Conservation (phyloP, 2,329 filamentous ascomycete species). For the Ascochyta koolunga region DNA sequence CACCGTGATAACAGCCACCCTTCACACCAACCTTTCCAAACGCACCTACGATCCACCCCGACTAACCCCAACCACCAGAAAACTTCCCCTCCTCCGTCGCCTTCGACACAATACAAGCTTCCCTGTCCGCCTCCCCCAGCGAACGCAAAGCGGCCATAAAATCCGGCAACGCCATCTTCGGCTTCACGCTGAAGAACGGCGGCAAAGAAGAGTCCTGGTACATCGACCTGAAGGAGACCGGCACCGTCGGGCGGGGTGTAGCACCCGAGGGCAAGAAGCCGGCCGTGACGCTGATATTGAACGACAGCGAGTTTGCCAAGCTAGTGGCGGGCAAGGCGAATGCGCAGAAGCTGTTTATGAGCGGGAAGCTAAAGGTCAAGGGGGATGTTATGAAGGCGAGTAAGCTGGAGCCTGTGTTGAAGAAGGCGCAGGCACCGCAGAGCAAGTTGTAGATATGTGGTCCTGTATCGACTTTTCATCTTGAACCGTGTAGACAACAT, state of each 20-base stretch:
- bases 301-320: conserved; percentile 84
- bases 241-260: conserved; percentile 77
- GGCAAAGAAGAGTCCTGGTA: conserved; percentile 88
- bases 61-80: conserved; percentile 24
- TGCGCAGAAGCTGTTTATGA: conserved; percentile 95
- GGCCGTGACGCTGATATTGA: conserved; percentile 83
- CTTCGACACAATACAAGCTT: conserved; percentile 84
- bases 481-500: background rate
- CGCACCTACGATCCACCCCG: background rate
- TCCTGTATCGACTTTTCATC: background rate
- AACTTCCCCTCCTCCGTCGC: conserved; percentile 88
- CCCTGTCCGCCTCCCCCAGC: conserved; percentile 70
- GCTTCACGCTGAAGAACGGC: conserved; percentile 90
- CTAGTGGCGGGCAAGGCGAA: conserved; percentile 88
- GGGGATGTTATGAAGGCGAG: conserved; percentile 99
- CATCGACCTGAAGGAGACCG: conserved; percentile 92
- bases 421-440: conserved; percentile 43
- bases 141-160: conserved; percentile 89
- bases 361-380: conserved; percentile 97
- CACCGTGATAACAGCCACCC: too few species aligned
- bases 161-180: conserved; percentile 84
- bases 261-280: conserved; percentile 75
- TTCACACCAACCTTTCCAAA: too few species aligned
- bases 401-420: conserved; percentile 85
- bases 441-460: conserved; percentile 43